Evolutionary conservation across 345 rosid species (phyloP), one percentile per base, ranked within the genome.

Genomic region (Populus ilicifolia): DNA sequence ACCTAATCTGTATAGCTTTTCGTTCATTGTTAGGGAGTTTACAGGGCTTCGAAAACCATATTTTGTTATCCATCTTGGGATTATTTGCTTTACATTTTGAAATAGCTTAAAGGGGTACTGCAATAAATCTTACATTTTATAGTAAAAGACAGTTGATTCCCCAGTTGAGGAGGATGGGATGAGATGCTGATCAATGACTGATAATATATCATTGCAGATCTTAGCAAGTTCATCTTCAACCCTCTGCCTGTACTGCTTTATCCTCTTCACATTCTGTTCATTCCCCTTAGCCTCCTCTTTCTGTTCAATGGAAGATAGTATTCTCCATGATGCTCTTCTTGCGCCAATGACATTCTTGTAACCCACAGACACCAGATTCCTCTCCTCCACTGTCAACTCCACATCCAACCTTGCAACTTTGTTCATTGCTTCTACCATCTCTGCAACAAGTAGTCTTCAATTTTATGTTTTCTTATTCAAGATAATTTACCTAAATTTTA

Each of bases 391-490:
- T 0, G 98, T 89, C 79, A 93, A 84, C 56, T 91, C 97, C 73
- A 89, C 87, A 78, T 87, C 89, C 79, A 90, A 81, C 82, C 80
- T 87, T 12, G 98, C 94, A 71, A 93, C 85, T 73, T 85, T 87
- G 88, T 93, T 90, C 97, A 93, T 90, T 18, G 90, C 89, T 46
- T 92, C 98, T 44, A 92, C 95, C 97, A 93, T 89, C 72, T 92
- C 97, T 93, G 84, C 74, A 80, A 69, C n/a, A 73, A 67, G 35
- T 70, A 38, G 35, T 8, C 67, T 41, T 52, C 33, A 14, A 64
- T 48, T 0, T 36, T 5, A 38, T 56, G 12, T 56, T 56, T 54
- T 21, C 62, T 8, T 8, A 21, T n/a, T n/a, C 27, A 56, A 56
- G 2, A 56, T 56, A 56, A 56, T 56, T 56, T 56, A 56, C 27